These are phyloP conservation scores for Solanum tarijense DNA, from an alignment of 257 asterid species.

Conservation along the genomic window DNA sequence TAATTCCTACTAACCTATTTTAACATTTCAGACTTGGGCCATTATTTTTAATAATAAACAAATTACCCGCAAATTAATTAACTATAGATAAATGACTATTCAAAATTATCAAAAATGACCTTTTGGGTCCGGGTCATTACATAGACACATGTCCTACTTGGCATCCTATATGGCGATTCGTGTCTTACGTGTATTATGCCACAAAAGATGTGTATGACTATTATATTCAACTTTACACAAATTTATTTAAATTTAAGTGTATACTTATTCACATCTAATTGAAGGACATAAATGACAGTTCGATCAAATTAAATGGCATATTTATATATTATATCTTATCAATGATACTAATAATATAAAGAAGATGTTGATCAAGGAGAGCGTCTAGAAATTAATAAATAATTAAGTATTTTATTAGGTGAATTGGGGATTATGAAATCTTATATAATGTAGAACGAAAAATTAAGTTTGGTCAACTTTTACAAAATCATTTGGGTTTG, in stretches of 20 bases:
- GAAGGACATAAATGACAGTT: rapidly evolving
- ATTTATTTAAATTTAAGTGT: too few relatives aligned
- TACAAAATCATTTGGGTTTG: not conserved
- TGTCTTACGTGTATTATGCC: not conserved
- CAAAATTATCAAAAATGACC: too few relatives aligned
- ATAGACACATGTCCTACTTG: not conserved
- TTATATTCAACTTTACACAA: too few relatives aligned
- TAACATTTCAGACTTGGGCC: too few relatives aligned
- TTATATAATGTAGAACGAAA: not conserved
- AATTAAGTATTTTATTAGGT: not conserved
- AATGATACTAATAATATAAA: not conserved
- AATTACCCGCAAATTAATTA: too few relatives aligned
- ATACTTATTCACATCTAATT: too few relatives aligned
- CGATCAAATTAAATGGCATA: rapidly evolving
- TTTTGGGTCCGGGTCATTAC: too few relatives aligned
- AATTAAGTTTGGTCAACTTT: not conserved
- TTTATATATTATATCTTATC: not conserved
- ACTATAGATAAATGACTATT: too few relatives aligned
- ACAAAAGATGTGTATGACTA: not conserved
- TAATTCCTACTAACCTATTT: too few relatives aligned
- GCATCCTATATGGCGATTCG: not conserved
- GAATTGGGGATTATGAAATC: not conserved
- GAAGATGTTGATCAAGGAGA: not conserved
- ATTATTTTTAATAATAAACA: too few relatives aligned
- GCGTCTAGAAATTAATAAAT: not conserved